Conservation (phyloP, 2,329 filamentous ascomycete species). For the Sporothrix pallida region DNA sequence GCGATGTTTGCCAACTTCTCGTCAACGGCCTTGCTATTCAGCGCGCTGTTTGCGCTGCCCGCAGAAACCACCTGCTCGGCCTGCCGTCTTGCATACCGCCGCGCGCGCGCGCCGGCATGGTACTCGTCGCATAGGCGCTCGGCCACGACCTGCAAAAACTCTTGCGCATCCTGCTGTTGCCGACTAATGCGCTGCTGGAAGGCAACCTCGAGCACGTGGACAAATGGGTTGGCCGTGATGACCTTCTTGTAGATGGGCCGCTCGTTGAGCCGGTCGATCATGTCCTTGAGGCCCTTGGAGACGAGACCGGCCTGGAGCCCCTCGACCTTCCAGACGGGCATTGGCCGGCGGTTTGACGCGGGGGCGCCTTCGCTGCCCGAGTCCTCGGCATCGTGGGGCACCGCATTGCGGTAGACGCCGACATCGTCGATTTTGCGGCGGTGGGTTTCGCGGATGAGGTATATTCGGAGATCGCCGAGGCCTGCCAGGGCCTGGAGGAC, state of each 20-base stretch:
- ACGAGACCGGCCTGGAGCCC: slow-evolving; percentile 81
- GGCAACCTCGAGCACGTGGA: slow-evolving; percentile 79
- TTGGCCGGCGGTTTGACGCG: slow-evolving; percentile 36
- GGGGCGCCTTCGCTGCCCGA: slow-evolving; percentile 31
- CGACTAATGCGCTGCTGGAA: slow-evolving; percentile 90
- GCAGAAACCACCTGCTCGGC: slow-evolving; percentile 36
- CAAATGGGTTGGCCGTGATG: slow-evolving; percentile 84
- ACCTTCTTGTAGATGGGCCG: slow-evolving; percentile 92
- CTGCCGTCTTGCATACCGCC: slow-evolving; percentile 59
- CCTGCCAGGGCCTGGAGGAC: slow-evolving; percentile 92
- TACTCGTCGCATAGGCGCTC: slow-evolving; percentile 95
- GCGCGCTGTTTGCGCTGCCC: not conserved
- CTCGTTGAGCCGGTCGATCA: slow-evolving; percentile 91
- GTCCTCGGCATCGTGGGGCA: slow-evolving; percentile 47
- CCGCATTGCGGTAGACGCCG: slow-evolving; percentile 72
- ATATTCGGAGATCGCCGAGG: slow-evolving; percentile 84
- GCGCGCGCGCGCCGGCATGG: slow-evolving; percentile 78
- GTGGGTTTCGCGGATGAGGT: slow-evolving; percentile 90
- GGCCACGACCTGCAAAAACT: slow-evolving; percentile 92
- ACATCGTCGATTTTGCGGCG: slow-evolving; percentile 79
- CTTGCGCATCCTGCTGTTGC: slow-evolving; percentile 96
- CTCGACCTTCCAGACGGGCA: slow-evolving; percentile 66
- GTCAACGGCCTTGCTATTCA: slow-evolving; percentile 33
- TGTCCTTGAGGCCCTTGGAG: slow-evolving; percentile 86
- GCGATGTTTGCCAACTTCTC: slow-evolving; percentile 36